Base-by-base conservation (phyloP, 768 basidiomycete genomes). In the Boletus sensibilis region DNA sequence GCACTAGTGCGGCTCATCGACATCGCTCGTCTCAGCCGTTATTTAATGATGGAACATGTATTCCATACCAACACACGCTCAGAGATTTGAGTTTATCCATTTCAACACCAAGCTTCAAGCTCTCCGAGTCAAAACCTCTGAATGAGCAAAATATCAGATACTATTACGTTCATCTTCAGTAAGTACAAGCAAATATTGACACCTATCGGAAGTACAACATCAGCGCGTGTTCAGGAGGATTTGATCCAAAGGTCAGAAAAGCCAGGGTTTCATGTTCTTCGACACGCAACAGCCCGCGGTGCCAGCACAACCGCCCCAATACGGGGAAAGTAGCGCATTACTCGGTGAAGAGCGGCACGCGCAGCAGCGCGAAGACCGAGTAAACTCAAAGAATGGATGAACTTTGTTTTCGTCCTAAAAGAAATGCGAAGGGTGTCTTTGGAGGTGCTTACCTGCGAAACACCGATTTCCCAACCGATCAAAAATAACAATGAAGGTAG, bases 341-440 rank as follows among this genome's bases (percentile, higher is more conserved):
- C 75, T 70, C 72, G 52, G 62, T 61, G 55, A 70, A 65, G 72
- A 74, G 75, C 70, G 76, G 72, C 72, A 65, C 60, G 50, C 61
- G 62, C 55, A 63, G 64, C 66, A 68, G 71, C 64, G 68, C 63
- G 50, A 66, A 59, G 59, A 68, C 60, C 69, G 68, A 73, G 75
- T 58, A 74, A 71, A 72, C 76, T 88, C 87, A 87, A 88, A 78
- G 86, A 88, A 88, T 88, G 87, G 87, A 88, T 88, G 81, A 88
- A 87, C 86, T 88, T 82, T 72, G 74, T 50, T 88, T 86, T 88
- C 86, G 76, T 87, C 86, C 71, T 74, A 53, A 39, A 44, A 49
- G 29, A 18, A 53, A 23, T 34, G n/a, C 0, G 3, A 54, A 34
- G 43, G 5, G 12, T 27, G 16, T 16, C 27, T 18, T 8, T 6